Conservation (phyloP, 257 asterid genomes). For the Nicotiana paniculata region DNA sequence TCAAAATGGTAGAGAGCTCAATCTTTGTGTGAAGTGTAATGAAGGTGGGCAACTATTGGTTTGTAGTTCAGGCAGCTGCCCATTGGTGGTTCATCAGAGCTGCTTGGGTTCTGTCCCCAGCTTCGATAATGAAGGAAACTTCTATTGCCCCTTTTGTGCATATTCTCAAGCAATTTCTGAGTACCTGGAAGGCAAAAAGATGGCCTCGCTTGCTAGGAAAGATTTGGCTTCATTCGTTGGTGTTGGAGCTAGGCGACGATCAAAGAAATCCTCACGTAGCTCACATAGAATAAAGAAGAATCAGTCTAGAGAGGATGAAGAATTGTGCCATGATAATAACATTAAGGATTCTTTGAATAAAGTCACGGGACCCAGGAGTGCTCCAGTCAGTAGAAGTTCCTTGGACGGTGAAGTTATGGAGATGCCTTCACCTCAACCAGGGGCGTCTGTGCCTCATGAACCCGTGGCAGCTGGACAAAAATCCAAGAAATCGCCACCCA, state of each 20-base stretch:
- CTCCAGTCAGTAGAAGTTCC: neutral
- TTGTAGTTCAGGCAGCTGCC: constrained; percentile 47
- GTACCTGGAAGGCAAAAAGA: constrained; percentile 36
- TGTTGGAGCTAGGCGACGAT: constrained; percentile 11
- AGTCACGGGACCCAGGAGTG: neutral
- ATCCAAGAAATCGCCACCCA: constrained; percentile 1
- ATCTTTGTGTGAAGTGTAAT: constrained; percentile 46
- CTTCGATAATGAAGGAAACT: constrained; percentile 35
- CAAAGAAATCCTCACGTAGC: constrained; percentile 14
- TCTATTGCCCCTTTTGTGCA: constrained; percentile 70
- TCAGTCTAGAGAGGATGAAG: neutral
- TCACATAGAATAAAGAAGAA: neutral
- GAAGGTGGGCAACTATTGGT: constrained; percentile 37
- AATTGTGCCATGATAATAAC: neutral
- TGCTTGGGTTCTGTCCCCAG: constrained; percentile 50
- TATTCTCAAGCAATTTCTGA: constrained; percentile 52
- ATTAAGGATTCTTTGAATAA: constrained; percentile 2
- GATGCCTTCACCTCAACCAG: constrained; percentile 2
- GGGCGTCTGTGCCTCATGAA: neutral
- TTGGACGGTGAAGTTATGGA: neutral
- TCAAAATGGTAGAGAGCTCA: constrained; percentile 27
- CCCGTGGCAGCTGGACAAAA: neutral
- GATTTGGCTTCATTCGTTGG: constrained; percentile 38
- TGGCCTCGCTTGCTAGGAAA: constrained; percentile 39
- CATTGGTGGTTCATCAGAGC: constrained; percentile 41